Conservation (phyloP, 345 rosid species). For the Gossypium raimondii region DNA sequence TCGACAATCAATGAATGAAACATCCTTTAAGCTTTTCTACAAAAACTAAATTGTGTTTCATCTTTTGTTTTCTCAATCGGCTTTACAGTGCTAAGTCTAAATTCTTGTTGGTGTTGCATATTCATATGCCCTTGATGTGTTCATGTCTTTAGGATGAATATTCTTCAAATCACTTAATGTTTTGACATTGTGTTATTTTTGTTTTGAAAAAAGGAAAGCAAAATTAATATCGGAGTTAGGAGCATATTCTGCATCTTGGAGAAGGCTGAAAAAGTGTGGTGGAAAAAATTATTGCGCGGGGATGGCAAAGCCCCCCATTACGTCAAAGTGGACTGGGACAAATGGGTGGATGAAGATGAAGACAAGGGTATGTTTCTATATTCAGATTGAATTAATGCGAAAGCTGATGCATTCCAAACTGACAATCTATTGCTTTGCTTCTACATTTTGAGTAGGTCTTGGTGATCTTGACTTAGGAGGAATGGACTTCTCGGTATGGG, state of each 20-base stretch:
- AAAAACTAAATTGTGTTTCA: background rate
- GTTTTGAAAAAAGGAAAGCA: constrained; percentile 48
- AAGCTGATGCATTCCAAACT: background rate
- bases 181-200: background rate
- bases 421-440: background rate
- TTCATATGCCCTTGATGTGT: background rate
- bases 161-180: background rate
- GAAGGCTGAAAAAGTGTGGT: constrained; percentile 73
- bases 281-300: constrained; percentile 64
- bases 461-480: constrained; percentile 63
- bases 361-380: constrained; percentile 31
- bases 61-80: background rate
- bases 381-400: background rate
- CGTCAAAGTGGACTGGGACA: constrained; percentile 88
- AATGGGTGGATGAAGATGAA: constrained; percentile 91
- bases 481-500: constrained; percentile 71
- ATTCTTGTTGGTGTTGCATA: background rate
- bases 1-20: background rate
- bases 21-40: background rate
- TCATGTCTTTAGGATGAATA: background rate
- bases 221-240: constrained; percentile 63
- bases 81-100: background rate
- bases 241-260: constrained; percentile 67
- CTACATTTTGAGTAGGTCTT: constrained; percentile 34
- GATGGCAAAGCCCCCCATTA: constrained; percentile 70